Evolutionary conservation across 805 yeast species (phyloP).

Genomic region (Lipomyces kockii): DNA sequence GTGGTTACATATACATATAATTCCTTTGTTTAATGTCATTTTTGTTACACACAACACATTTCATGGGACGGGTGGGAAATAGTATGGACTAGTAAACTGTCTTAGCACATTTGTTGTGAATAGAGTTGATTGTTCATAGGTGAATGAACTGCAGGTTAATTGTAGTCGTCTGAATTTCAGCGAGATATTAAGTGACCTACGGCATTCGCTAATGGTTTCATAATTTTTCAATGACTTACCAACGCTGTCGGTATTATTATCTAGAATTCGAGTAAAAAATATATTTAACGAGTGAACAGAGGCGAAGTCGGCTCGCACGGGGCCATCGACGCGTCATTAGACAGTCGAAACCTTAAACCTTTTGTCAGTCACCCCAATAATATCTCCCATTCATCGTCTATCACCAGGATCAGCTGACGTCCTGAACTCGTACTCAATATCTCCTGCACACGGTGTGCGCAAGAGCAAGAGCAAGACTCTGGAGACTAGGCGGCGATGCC

Average conservation of each 20-base stretch:
- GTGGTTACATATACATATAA: conserved; percentile 18
- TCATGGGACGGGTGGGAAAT: conserved; percentile 31
- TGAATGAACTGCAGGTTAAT: too few species aligned
- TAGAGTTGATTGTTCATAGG: background rate
- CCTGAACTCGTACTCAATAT: background rate
- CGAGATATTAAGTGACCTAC: too few species aligned
- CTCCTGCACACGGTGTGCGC: background rate
- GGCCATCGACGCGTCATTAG: background rate
- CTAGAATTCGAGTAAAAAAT: background rate
- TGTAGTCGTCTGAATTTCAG: too few species aligned
- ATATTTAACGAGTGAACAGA: background rate
- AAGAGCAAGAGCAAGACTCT: background rate
- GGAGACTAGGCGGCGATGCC: conserved; percentile 6
- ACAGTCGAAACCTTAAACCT: background rate
- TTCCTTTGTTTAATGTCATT: conserved; percentile 12
- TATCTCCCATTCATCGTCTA: background rate
- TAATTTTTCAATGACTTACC: background rate
- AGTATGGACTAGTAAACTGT: conserved; percentile 16
- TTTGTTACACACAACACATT: conserved; percentile 15
- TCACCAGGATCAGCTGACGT: background rate
- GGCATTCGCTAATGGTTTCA: too few species aligned
- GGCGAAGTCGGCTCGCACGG: background rate
- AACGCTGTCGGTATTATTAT: background rate
- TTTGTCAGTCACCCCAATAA: too few species aligned
- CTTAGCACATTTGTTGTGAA: conserved; percentile 1